Evolutionary conservation across 2,329 filamentous ascomycete genomes (phyloP), one percentile per base, ranked within the genome.

Genomic region (Arthrocladium fulminans): DNA sequence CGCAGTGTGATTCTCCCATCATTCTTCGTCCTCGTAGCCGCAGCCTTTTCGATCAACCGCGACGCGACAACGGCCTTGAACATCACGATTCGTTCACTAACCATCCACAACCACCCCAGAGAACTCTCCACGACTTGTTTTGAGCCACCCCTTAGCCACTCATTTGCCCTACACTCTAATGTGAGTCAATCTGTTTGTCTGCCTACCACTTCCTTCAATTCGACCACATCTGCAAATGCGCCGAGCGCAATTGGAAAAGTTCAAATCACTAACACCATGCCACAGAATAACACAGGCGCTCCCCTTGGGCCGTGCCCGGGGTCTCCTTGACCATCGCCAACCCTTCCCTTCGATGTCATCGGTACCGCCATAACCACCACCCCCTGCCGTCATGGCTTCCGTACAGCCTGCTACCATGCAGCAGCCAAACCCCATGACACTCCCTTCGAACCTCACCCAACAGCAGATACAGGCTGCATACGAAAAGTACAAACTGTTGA

Each of bases 401-500:
- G 81, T 88, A 62, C 86, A 92, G 71, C 70, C 80, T 56, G 79
- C 83, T 55, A 77, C 79, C 60, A 77, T 84, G 67, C 79, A 83
- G 66, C 76, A 83, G 64, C 77, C 78, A 55, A 79, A 77, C 59
- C 74, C 70, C 40, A 35, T 35, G 32, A 73, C 74, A 52, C 73
- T 88, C 64, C 76, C 81, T 48, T 71, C 75, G 29, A 81, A 81
- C 64, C 73, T 88, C 61, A 89, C 80, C 49, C 83, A 83, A 61
- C 81, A 88, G 61, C 81, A 88, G 64, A 77, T 88, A 35, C 84
- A 89, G 67, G 84, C 66, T 51, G 40, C 42, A 29, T 47, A 30
- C 43, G 60, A 96, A 89, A 88, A 87, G 76, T 92, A 86, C 57
- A 84, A 86, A 62, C 80, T 86, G 65, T 88, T 97, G 85, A 92